Evolutionary conservation across 2,329 filamentous ascomycete genomes (phyloP).

Genomic region (Clonostachys rhizophaga): DNA sequence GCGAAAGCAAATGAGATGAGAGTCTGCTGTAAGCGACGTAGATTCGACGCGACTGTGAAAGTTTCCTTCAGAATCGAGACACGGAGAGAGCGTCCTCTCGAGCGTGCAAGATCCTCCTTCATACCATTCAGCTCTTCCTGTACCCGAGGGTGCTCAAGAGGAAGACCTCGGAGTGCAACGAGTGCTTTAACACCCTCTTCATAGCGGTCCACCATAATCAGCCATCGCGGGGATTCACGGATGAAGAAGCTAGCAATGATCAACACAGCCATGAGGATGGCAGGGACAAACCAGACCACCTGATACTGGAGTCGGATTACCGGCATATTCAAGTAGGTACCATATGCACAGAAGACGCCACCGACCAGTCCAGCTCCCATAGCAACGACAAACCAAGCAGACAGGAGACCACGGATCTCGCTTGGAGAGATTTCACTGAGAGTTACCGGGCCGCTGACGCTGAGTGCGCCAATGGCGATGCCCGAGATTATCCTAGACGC

Average conservation of each 20-base stretch:
- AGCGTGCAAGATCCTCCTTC: background rate
- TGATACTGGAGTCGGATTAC: conserved; percentile 17
- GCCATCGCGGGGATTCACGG: conserved; percentile 58
- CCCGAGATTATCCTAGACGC: conserved; percentile 27
- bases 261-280: conserved; percentile 10
- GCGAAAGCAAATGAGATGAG: conserved; percentile 29
- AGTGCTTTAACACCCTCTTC: conserved; percentile 13
- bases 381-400: conserved; percentile 27
- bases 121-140: conserved; percentile 20
- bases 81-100: background rate
- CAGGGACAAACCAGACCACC: conserved; percentile 14
- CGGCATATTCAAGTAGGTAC: conserved; percentile 19
- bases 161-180: conserved; percentile 14
- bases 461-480: conserved; percentile 29
- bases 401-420: conserved; percentile 29
- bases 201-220: conserved; percentile 19
- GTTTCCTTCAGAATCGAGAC: conserved; percentile 17
- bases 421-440: conserved; percentile 31
- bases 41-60: conserved; percentile 26
- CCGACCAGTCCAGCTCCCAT: conserved; percentile 24
- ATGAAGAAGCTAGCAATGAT: conserved; percentile 17
- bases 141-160: conserved; percentile 7
- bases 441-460: conserved; percentile 26
- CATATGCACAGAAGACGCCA: conserved; percentile 24
- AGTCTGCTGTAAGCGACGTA: conserved; percentile 29